phyloP scores from a whole-genome alignment of 176 grass and related monocot species.

The Bromus sterilis region DNA sequence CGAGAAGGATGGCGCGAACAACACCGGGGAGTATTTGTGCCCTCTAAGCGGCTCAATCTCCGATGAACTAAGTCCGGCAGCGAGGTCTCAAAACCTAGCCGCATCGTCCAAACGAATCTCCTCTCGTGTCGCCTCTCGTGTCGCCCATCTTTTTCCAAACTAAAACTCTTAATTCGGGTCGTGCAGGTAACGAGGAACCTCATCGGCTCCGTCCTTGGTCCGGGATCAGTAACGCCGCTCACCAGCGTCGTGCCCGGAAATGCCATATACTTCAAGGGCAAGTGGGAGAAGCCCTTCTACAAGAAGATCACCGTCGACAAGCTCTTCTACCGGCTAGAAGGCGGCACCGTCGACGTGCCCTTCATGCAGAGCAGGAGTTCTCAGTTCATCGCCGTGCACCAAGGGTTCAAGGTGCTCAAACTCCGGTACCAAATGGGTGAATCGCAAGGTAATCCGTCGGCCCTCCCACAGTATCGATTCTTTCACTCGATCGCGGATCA shows the following conservation, averaged over 20 bases:
- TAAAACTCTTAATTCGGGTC: too few species aligned
- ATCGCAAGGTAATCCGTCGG: background rate
- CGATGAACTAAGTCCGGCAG: too few species aligned
- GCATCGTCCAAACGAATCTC: too few species aligned
- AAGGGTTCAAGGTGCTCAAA: constrained; percentile 32
- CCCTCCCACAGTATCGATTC: background rate
- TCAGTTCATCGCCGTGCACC: constrained; percentile 3
- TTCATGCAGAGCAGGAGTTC: background rate
- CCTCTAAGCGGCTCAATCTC: too few species aligned
- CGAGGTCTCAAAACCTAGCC: too few species aligned
- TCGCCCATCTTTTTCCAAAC: too few species aligned
- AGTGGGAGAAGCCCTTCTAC: constrained; percentile 11
- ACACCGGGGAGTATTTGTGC: too few species aligned
- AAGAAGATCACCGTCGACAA: background rate
- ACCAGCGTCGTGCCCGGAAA: background rate
- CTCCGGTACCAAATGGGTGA: background rate
- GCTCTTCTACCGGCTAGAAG: constrained; percentile 15
- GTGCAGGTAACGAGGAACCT: background rate
- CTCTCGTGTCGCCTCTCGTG: too few species aligned
- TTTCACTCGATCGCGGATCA: background rate
- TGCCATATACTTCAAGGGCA: constrained; percentile 38
- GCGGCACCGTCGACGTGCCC: constrained; percentile 3
- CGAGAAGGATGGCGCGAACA: too few species aligned
- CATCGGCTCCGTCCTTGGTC: background rate
- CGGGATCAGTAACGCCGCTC: background rate